phyloP scores from a whole-genome alignment of 1,284 basidiomycete genomes.

The Cutaneotrichosporon mucoides region DNA sequence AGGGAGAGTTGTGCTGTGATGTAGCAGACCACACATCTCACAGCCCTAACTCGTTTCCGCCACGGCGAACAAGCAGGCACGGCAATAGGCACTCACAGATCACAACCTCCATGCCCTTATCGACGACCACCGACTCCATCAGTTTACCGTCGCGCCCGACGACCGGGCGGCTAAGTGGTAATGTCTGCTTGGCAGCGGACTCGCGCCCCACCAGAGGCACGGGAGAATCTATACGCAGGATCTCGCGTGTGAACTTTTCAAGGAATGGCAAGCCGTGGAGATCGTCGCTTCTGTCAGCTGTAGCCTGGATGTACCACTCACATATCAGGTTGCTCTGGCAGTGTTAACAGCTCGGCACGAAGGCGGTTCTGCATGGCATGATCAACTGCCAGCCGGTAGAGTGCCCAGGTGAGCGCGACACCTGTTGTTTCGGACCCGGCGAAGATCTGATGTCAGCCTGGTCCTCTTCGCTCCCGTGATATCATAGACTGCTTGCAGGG shows the following conservation, averaged over 20 bases:
- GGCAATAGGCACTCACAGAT: slow-evolving; percentile 37
- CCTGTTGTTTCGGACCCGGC: slow-evolving; percentile 72
- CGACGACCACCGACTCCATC: slow-evolving; percentile 60
- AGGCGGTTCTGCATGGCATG: slow-evolving; percentile 58
- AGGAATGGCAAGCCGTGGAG: slow-evolving; percentile 55
- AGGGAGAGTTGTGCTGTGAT: too few species aligned
- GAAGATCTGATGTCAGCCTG: slow-evolving; percentile 44
- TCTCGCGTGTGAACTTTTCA: slow-evolving; percentile 64
- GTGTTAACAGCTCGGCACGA: slow-evolving; percentile 54
- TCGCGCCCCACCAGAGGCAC: slow-evolving; percentile 52
- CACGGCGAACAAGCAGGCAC: too few species aligned
- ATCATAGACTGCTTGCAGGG: too few species aligned
- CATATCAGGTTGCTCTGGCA: not conserved
- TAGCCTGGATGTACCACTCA: not conserved
- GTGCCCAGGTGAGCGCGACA: slow-evolving; percentile 66
- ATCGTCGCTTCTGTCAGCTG: slow-evolving; percentile 16
- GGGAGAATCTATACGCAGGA: slow-evolving; percentile 62
- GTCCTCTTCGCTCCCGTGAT: too few species aligned
- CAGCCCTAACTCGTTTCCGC: too few species aligned
- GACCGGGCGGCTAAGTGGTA: slow-evolving; percentile 57
- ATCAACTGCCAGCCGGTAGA: slow-evolving; percentile 61
- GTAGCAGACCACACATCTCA: too few species aligned
- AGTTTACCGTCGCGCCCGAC: slow-evolving; percentile 44
- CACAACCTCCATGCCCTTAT: slow-evolving; percentile 49
- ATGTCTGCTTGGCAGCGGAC: slow-evolving; percentile 55